A percentile compares a stretch with the other conserved stretches of the same genome.
Conservation (phyloP, 306 rosid genomes). For the Fagus sylvatica region DNA sequence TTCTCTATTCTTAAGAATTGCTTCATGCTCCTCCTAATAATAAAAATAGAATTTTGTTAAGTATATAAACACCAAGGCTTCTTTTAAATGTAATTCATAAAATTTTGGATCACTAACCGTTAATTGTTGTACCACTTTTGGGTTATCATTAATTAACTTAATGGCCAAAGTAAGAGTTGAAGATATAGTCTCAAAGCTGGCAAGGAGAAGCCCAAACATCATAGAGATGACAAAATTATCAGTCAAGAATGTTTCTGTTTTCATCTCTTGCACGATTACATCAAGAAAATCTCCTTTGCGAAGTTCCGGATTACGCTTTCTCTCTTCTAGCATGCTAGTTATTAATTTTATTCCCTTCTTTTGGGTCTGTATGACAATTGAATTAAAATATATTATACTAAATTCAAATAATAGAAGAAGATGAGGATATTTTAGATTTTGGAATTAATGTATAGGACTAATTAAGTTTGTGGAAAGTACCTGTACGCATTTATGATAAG, state of each 20-base stretch:
- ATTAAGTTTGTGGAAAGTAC: neutral
- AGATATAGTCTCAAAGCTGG: neutral
- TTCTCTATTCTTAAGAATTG: no score
- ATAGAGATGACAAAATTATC: slow-evolving; percentile 28
- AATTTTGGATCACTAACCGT: neutral
- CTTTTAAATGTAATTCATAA: neutral
- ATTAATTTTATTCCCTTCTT: slow-evolving; percentile 24
- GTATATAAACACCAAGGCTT: neutral
- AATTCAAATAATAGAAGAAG: neutral
- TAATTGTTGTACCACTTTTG: neutral
- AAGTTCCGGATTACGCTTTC: slow-evolving; percentile 18
- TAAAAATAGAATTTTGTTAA: no score
- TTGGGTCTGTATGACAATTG: neutral
- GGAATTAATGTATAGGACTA: no score
- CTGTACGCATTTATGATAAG: slow-evolving; percentile 35
- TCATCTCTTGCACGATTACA: slow-evolving; percentile 9
- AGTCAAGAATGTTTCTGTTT: slow-evolving; percentile 7
- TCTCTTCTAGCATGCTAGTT: slow-evolving; percentile 28
- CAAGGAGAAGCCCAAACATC: slow-evolving; percentile 21
- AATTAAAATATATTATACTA: neutral
- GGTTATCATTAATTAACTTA: neutral
- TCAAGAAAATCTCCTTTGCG: slow-evolving; percentile 34
- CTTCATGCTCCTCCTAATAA: no score
- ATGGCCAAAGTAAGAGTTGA: neutral
- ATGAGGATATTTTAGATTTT: no score